Base-by-base conservation (phyloP, 495 filamentous ascomycete species). In the Aspergillus wentii region DNA sequence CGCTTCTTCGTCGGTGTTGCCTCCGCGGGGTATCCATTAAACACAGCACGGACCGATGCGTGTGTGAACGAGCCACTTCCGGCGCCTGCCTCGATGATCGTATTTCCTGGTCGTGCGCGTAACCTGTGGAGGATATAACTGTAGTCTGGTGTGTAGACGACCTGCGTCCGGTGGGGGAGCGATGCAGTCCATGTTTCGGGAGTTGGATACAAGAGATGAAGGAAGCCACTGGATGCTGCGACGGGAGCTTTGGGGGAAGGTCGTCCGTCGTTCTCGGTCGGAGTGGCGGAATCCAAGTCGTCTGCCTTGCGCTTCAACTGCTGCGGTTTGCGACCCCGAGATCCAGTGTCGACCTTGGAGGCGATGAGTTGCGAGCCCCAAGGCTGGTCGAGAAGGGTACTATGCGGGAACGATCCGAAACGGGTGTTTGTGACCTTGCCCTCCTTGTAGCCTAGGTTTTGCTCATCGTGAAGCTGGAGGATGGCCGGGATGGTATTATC, bases 61-160 rank as follows among this genome's bases (percentile, higher is more conserved):
- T 98, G 92, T 8, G 90, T 95, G 61, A 98, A 98, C 19, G 83
- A 90, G 7, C 92, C 92, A 60, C 88, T 95, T 1, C 92, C 92
- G 0, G 91, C 87, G 15, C 92, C 92, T 2, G 92, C 94, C 63
- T 98, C 92, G 33, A 98, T 92, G 8, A 98, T 54, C 8, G 74
- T 75, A 8, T 73, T 76, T 2, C 92, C 94, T 0, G 92, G 88
- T 16, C 86, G 66, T 2, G 82, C 91, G 10, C 86, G 79, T 33
- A 98, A 71, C 31, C 88, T 75, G 55, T 95, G 88, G 16, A 98
- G 74, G 25, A 98, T 83, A 55, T 92, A 98, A 62, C 89, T 94
- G 64, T 94, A 95, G 60, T 98, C 92, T 8, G 94, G 88, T 1
- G 88, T 95, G 54, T 98, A 98, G 45, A 98, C 92, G 33, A 98